Evolutionary conservation across 805 yeast species (phyloP).

Genomic region (Ogataea ramenticola): DNA sequence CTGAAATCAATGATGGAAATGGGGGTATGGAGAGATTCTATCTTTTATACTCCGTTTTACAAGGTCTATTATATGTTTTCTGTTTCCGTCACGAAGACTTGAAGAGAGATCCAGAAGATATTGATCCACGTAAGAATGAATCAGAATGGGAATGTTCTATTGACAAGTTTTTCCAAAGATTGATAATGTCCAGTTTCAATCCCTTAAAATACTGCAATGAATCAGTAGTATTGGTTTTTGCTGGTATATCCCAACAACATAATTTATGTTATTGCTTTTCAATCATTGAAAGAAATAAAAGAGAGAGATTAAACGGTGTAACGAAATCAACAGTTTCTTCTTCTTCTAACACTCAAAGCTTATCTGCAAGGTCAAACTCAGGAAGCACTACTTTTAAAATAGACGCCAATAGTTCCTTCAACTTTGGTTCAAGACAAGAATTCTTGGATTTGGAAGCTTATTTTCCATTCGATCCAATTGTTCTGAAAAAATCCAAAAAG

Average conservation of each 20-base stretch:
- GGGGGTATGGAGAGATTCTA: constrained; percentile 89
- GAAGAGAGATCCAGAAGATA: constrained; percentile 24
- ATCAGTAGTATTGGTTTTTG: constrained; percentile 89
- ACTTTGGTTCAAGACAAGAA: constrained; percentile 59
- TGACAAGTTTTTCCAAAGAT: constrained; percentile 81
- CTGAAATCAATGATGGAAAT: constrained; percentile 56
- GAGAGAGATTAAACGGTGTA: constrained; percentile 50
- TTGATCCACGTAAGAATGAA: constrained; percentile 7
- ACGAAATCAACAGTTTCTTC: constrained; percentile 6
- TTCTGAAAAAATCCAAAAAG: constrained; percentile 53
- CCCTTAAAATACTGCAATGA: constrained; percentile 92
- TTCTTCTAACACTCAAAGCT: background rate
- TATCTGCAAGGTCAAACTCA: background rate
- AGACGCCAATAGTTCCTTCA: background rate
- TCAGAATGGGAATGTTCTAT: constrained; percentile 70
- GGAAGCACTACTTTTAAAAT: background rate
- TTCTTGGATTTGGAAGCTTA: constrained; percentile 88
- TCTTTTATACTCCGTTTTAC: constrained; percentile 84
- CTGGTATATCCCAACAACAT: constrained; percentile 82
- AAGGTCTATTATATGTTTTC: constrained; percentile 82
- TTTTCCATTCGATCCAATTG: constrained; percentile 92
- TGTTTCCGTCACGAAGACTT: constrained; percentile 75
- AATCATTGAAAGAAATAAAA: constrained; percentile 82
- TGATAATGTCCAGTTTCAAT: constrained; percentile 81
- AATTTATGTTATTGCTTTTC: constrained; percentile 91